Evolutionary conservation across 345 rosid species (phyloP).

Genomic region (Eucalyptus leucophloia): DNA sequence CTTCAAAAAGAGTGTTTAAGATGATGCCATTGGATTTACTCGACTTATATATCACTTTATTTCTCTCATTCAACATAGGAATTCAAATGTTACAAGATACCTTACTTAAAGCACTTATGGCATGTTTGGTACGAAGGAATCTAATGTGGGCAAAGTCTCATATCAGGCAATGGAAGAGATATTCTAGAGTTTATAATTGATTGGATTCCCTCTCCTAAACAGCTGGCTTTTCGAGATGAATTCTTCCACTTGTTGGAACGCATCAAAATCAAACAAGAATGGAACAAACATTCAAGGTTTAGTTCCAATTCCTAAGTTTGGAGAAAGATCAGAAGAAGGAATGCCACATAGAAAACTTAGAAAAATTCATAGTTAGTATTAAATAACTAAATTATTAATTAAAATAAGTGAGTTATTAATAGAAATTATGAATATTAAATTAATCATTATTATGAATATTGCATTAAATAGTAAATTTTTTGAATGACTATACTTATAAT

Average conservation of each 20-base stretch:
- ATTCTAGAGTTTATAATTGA: too few relatives aligned
- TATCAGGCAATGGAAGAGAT: fast-evolving
- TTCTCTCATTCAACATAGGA: not conserved
- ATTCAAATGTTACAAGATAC: too few relatives aligned
- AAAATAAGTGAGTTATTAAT: not conserved
- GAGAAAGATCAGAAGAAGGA: not conserved
- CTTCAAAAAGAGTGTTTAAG: not conserved
- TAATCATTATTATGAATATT: not conserved
- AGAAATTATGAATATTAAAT: not conserved
- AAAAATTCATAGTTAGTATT: not conserved
- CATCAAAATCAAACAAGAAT: not conserved
- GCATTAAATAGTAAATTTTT: not conserved
- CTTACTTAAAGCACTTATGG: not conserved
- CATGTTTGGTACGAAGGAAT: not conserved
- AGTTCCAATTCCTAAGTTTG: not conserved
- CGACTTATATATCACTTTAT: too few relatives aligned
- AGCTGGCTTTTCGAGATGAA: too few relatives aligned
- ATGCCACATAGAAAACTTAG: fast-evolving
- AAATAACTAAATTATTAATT: not conserved
- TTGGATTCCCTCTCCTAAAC: too few relatives aligned
- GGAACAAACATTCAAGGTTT: not conserved
- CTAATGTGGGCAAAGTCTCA: too few relatives aligned
- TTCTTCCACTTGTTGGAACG: too few relatives aligned
- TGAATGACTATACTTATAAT: not conserved
- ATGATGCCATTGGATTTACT: not conserved